A percentile compares a stretch with the other conserved stretches of the same genome.
Evolutionary conservation across 768 basidiomycete genomes (phyloP).

Genomic region (Calocybe indica): DNA sequence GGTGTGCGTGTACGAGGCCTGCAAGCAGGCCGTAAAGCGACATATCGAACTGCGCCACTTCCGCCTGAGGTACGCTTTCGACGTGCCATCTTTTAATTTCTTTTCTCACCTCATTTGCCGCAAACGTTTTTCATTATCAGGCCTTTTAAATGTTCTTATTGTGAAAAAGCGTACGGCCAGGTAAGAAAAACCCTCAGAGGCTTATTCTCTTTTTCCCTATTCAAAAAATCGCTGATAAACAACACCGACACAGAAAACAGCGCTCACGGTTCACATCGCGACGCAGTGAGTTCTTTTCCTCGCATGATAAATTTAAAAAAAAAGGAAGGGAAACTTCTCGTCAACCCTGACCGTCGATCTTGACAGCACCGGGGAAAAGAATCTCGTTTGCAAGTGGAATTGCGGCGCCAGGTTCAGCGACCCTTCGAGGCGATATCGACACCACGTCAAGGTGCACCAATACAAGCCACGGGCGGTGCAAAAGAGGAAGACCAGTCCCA

Average conservation of each 20-base stretch:
- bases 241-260: slow-evolving; percentile 10
- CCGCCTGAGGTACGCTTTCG: too few relatives aligned
- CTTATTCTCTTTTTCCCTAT: background rate
- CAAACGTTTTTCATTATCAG: background rate
- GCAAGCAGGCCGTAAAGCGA: too few relatives aligned
- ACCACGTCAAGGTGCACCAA: slow-evolving; percentile 12
- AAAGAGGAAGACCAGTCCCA: background rate
- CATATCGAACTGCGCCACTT: too few relatives aligned
- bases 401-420: slow-evolving; percentile 16
- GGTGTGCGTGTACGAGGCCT: too few relatives aligned
- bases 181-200: slow-evolving; percentile 1
- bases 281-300: slow-evolving; percentile 12
- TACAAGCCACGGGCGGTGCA: slow-evolving; percentile 13
- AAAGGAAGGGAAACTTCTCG: too few relatives aligned
- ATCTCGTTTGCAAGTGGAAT: slow-evolving; percentile 8
- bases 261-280: slow-evolving; percentile 14
- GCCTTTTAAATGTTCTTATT: slow-evolving; percentile 12
- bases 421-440: slow-evolving; percentile 15
- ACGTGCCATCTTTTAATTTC: too few relatives aligned
- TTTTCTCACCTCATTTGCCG: too few relatives aligned
- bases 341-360: too few relatives aligned
- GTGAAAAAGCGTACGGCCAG: slow-evolving; percentile 12
- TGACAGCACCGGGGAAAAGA: slow-evolving; percentile 13
- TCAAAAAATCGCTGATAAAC: background rate
- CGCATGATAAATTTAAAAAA: background rate